phyloP scores from a whole-genome alignment of 73 alveolate species.

The Tetrahymena thermophila region DNA sequence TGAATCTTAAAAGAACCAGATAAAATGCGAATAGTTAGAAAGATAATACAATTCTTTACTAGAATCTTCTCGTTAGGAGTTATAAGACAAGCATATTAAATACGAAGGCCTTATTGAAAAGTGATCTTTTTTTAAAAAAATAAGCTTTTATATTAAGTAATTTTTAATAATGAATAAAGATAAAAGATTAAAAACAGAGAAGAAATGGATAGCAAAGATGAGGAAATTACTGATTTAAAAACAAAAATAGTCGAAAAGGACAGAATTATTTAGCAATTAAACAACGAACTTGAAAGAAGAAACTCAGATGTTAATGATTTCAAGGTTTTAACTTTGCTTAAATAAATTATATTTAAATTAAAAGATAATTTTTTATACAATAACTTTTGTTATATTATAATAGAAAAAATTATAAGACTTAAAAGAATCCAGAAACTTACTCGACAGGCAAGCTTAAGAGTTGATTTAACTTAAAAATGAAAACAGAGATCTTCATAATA shows the following conservation, averaged over 20 bases:
- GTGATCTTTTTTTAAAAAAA: not conserved
- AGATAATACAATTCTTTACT: not conserved
- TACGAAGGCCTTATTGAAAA: not conserved
- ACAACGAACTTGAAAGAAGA: not conserved
- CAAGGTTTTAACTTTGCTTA: not conserved
- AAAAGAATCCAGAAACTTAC: not conserved
- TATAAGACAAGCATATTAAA: not conserved
- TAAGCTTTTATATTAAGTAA: not conserved
- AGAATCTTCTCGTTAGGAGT: not conserved
- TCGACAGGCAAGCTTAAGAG: not conserved
- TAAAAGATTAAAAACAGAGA: not conserved
- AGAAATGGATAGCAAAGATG: not conserved
- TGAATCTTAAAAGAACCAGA: not conserved
- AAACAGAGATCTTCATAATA: not conserved
- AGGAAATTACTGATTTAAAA: not conserved
- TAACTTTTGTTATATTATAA: not conserved
- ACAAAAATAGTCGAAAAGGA: not conserved
- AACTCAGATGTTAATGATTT: not conserved
- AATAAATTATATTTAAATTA: not conserved
- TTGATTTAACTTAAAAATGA: not conserved
- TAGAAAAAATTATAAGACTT: not conserved
- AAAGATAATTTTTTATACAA: too few relatives aligned
- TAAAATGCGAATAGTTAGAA: not conserved
- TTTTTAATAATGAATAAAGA: not conserved
- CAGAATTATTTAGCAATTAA: not conserved